Base-by-base conservation (phyloP, 805 yeast species). In the Lachancea sp. region DNA sequence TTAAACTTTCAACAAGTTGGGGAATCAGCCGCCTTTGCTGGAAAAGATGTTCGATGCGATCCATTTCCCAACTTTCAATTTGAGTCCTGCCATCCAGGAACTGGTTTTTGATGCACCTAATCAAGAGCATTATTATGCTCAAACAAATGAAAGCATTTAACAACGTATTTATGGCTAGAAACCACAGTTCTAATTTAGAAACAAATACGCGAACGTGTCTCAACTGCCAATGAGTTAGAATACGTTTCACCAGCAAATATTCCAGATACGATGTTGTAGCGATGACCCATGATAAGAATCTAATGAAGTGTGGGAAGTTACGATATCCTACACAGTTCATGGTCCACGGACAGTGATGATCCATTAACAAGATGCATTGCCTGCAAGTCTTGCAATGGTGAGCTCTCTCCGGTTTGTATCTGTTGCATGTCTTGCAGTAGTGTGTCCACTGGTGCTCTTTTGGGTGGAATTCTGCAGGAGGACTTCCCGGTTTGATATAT, bases 261-360 rank as follows among this genome's bases (percentile, higher is more conserved):
- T 73, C 55, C 0, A 78, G 73, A 47, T 64, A 69, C 1, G 68
- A 65, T 1, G 81, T 71, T 1, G 79, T 67, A 24, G 70, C 53
- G 16, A 74, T 58, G 2, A 84, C 80, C 83, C 88, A 80, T 8
- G 70, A 51, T 25, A 89, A 54, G 55, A 89, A 89, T 40, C 96
- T 67, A 46, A 83, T 52, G 56, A 89, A 89, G 57, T 85, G 89
- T 0, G 95, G 86, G 58, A 77, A 68, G 55, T 89, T 89, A 0
- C 61, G 59, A 55, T 77, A 78, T 0, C 97, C 97, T 16, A 89
- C 90, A 56, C 96, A 89, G 56, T 85, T 89, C 60, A 77, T 74
- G 0, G 95, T 86, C 96, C 96, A 89, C 0, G 96, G 96, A 45
- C 82, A 80, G 63, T 88, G 96, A 58, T 88, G 97, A 59, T 88